phyloP scores from a whole-genome alignment of 805 yeast genomes.

The Saturnispora mendoncae region DNA sequence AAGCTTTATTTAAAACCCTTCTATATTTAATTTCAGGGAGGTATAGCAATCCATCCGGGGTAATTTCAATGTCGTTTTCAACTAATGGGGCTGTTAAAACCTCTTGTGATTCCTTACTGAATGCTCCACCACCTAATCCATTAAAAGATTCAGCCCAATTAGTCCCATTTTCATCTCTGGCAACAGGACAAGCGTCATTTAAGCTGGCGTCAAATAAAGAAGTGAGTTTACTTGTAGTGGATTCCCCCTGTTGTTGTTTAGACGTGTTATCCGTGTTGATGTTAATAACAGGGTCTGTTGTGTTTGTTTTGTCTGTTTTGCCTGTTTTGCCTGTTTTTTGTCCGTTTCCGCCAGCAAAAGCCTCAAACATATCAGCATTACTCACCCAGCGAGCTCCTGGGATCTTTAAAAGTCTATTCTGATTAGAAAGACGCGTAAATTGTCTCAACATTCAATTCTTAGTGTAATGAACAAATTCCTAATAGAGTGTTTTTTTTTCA shows the following conservation, averaged over 20 bases:
- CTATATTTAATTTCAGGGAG: constrained; percentile 94
- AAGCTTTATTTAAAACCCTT: constrained; percentile 77
- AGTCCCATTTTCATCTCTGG: constrained; percentile 22
- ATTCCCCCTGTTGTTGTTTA: constrained; percentile 15
- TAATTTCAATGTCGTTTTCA: constrained; percentile 76
- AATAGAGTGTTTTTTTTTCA: background rate
- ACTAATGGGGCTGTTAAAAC: constrained; percentile 56
- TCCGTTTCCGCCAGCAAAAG: constrained; percentile 16
- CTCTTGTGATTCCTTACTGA: constrained; percentile 49
- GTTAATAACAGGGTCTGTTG: constrained; percentile 22
- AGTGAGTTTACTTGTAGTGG: constrained; percentile 20
- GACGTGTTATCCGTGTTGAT: constrained; percentile 13
- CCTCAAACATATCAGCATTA: constrained; percentile 23
- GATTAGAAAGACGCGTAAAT: background rate
- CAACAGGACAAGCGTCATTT: constrained; percentile 8
- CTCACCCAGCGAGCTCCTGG: background rate
- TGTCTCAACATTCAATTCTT: constrained; percentile 1
- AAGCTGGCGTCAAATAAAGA: constrained; percentile 18
- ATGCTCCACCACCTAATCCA: constrained; percentile 78
- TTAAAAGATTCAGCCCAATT: constrained; percentile 86
- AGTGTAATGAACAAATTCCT: background rate
- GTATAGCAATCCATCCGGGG: constrained; percentile 89
- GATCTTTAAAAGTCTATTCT: background rate
- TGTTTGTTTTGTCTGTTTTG: constrained; percentile 1
- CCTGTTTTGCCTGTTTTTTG: constrained; percentile 2